phyloP scores from a whole-genome alignment of 164 flowering plant genomes.

The Dillenia suffruticosa region DNA sequence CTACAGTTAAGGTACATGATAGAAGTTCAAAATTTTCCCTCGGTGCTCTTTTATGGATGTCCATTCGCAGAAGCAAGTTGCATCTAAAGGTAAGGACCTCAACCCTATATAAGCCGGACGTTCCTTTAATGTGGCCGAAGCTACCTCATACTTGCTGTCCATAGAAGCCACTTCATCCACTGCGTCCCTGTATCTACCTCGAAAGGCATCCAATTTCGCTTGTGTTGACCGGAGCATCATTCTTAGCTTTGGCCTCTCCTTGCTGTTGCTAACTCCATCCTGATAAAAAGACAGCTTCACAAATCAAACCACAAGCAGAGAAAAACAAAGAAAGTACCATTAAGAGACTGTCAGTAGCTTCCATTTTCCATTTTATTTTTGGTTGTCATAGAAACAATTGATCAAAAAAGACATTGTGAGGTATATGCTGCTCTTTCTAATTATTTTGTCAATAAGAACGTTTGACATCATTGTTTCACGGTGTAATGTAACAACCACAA shows the following conservation, averaged over 20 bases:
- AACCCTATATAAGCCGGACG: constrained; percentile 33
- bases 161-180: constrained; percentile 43
- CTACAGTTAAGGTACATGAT: too few relatives aligned
- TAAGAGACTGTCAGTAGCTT: too few relatives aligned
- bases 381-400: too few relatives aligned
- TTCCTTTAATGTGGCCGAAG: constrained; percentile 51
- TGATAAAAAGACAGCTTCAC: constrained; percentile 17
- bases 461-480: too few relatives aligned
- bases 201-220: constrained; percentile 55
- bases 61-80: constrained; percentile 26
- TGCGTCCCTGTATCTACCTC: constrained; percentile 43
- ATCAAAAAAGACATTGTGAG: too few relatives aligned
- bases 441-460: too few relatives aligned
- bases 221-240: constrained; percentile 72
- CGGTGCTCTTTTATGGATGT: not conserved
- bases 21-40: too few relatives aligned
- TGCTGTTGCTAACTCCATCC: constrained; percentile 33
- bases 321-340: not conserved
- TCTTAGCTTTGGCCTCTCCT: constrained; percentile 52
- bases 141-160: constrained; percentile 57
- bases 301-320: not conserved
- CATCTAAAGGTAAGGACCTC: constrained; percentile 63
- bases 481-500: too few relatives aligned
- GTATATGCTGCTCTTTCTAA: too few relatives aligned
- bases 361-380: too few relatives aligned